A percentile compares a stretch with the other conserved stretches of the same genome.
Conservation (phyloP, 805 yeast genomes). For the Pichia sporocuriosa region DNA sequence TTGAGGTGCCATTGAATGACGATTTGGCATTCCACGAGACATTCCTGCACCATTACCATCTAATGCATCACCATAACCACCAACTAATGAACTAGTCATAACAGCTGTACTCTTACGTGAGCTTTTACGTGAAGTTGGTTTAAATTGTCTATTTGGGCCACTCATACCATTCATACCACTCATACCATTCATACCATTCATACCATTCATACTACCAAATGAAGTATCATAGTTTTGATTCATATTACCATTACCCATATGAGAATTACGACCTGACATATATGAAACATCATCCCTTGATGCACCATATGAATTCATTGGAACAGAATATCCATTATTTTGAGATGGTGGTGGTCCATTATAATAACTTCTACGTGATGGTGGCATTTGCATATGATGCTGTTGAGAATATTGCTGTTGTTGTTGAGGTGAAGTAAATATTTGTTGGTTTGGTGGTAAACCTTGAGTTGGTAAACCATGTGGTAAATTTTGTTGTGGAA, state of each 20-base stretch:
- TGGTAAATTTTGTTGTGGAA: conserved; percentile 27
- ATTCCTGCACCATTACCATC: not conserved
- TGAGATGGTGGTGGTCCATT: conserved; percentile 1
- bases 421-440: conserved; percentile 19
- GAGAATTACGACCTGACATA: conserved; percentile 15
- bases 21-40: conserved; percentile 22
- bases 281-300: conserved; percentile 21
- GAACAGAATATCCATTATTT: conserved; percentile 9
- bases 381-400: conserved; percentile 2
- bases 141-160: conserved; percentile 24
- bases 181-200: not conserved
- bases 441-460: conserved; percentile 26
- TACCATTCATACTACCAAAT: conserved; percentile 9
- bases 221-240: conserved; percentile 11
- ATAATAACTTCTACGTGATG: conserved; percentile 8
- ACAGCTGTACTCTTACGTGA: conserved; percentile 33
- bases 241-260: not conserved
- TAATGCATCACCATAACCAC: conserved; percentile 8
- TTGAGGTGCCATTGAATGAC: conserved; percentile 28
- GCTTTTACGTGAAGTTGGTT: conserved; percentile 38
- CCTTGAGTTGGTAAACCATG: conserved; percentile 32
- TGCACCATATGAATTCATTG: conserved; percentile 3
- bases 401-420: conserved; percentile 12
- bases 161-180: not conserved
- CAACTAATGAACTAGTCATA: conserved; percentile 22